Evolutionary conservation across 192 early-diverging fungal species (phyloP).

Genomic region (Podila epigama): DNA sequence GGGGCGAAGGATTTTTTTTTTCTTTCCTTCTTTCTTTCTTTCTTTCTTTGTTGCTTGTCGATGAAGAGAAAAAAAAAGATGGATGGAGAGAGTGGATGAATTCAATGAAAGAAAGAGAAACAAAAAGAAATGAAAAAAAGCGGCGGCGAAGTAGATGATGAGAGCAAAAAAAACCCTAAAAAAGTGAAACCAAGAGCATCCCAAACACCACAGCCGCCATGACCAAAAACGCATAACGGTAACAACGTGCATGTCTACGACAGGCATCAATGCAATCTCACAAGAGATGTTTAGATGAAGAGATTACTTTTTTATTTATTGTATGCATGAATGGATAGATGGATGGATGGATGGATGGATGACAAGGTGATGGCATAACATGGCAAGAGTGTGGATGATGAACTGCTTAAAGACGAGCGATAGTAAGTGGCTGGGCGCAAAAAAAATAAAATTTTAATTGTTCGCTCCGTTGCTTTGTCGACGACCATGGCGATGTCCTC

Average conservation of each 20-base stretch:
- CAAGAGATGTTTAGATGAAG: no score
- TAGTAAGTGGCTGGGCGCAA: no score
- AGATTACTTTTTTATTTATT: not conserved
- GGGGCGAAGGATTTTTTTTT: no score
- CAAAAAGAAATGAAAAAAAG: not conserved
- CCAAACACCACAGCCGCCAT: no score
- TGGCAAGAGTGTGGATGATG: no score
- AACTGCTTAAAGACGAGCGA: no score
- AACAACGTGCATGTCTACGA: no score
- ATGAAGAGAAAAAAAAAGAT: not conserved
- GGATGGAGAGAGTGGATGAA: not conserved
- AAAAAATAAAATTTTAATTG: no score
- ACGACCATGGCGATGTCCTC: slow-evolving; percentile 26
- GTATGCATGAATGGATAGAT: not conserved
- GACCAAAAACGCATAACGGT: no score
- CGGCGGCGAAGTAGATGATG: not conserved
- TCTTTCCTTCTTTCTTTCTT: not conserved
- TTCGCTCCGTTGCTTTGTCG: no score
- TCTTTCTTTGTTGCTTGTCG: not conserved
- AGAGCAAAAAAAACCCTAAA: not conserved
- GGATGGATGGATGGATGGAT: not conserved
- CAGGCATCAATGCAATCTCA: no score
- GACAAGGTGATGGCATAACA: not conserved
- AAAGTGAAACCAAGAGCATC: no score
- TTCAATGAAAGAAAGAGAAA: not conserved